phyloP scores from a whole-genome alignment of 2,329 filamentous ascomycete species.

The Botryotinia convoluta region DNA sequence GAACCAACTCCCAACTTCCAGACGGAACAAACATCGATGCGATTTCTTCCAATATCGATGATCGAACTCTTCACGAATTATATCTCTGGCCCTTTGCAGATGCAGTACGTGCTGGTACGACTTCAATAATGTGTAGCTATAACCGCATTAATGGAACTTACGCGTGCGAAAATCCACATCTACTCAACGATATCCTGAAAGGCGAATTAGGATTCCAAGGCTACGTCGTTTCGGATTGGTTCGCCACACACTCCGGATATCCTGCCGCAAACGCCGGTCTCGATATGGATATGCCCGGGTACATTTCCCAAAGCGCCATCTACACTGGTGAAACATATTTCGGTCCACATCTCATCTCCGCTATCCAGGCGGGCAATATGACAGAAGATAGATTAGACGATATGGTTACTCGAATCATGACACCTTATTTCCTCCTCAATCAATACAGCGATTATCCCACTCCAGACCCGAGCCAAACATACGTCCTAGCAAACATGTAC shows the following conservation, averaged over 20 bases:
- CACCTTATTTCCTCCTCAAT: constrained; percentile 54
- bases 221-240: constrained; percentile 81
- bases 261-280: constrained; percentile 75
- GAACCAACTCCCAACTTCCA: constrained; percentile 41
- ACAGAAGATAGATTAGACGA: constrained; percentile 65
- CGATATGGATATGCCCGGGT: constrained; percentile 52
- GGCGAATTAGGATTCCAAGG: constrained; percentile 84
- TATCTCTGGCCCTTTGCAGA: constrained; percentile 17
- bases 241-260: constrained; percentile 77
- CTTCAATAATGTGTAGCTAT: constrained; percentile 78
- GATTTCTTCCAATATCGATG: constrained; percentile 54
- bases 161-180: constrained; percentile 67
- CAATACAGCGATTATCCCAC: constrained; percentile 47
- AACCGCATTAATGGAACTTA: constrained; percentile 68
- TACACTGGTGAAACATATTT: constrained; percentile 20
- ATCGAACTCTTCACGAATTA: constrained; percentile 50
- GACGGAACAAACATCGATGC: constrained; percentile 28
- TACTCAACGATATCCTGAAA: constrained; percentile 77
- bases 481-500: constrained; percentile 46
- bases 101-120: constrained; percentile 53
- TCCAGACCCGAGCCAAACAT: constrained; percentile 42
- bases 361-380: constrained; percentile 63
- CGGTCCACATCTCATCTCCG: constrained; percentile 39
- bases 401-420: constrained; percentile 55
- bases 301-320: neutral